Evolutionary conservation across 306 rosid species (phyloP).

Genomic region (Castanopsis chinensis): DNA sequence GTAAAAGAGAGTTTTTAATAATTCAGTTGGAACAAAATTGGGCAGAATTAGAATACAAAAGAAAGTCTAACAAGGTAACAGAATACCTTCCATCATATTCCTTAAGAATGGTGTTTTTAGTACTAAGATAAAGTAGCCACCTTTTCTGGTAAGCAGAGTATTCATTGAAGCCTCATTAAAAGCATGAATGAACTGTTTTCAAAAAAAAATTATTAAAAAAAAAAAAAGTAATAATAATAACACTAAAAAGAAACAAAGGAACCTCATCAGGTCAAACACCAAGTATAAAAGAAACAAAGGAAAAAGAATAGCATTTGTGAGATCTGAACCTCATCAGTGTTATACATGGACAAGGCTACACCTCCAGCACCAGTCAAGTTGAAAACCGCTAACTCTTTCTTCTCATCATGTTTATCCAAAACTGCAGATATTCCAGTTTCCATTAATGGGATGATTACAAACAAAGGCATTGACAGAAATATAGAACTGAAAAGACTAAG

Average conservation of each 20-base stretch:
- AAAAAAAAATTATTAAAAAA: not conserved
- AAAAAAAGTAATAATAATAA: no score
- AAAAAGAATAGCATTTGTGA: conserved; percentile 8
- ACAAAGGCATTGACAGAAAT: not conserved
- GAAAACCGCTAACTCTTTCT: conserved; percentile 39
- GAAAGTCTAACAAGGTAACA: conserved; percentile 7
- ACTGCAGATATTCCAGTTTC: conserved; percentile 38
- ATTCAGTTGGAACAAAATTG: not conserved
- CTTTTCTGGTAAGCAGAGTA: conserved; percentile 77
- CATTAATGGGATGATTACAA: not conserved
- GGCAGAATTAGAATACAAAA: not conserved
- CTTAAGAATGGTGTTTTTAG: conserved; percentile 93
- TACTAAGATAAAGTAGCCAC: conserved; percentile 97
- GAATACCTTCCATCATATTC: conserved; percentile 95
- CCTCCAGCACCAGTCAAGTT: conserved; percentile 57
- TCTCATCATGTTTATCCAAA: conserved; percentile 70
- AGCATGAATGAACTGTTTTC: conserved; percentile 68
- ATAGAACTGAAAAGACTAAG: not conserved
- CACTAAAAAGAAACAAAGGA: not conserved
- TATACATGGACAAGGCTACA: conserved; percentile 50
- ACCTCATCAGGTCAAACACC: conserved; percentile 11
- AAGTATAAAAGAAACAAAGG: not conserved
- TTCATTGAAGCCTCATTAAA: conserved; percentile 86
- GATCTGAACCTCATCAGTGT: conserved; percentile 65
- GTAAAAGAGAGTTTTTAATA: not conserved